Conservation (phyloP, 306 rosid species). For the Castanea sativa region DNA sequence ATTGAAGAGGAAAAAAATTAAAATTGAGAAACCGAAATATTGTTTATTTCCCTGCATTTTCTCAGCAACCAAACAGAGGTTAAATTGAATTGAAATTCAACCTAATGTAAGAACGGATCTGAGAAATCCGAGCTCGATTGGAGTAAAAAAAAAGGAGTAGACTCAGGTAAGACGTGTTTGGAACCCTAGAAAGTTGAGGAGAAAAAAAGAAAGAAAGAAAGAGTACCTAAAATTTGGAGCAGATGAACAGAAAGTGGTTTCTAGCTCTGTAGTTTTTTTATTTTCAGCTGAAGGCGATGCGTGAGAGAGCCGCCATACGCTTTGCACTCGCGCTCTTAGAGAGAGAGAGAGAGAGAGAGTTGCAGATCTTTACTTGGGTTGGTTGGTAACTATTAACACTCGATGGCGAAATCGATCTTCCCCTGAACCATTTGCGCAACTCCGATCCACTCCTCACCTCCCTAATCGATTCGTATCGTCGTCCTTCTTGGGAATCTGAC, state of each 20-base stretch:
- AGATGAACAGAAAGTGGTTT: slow-evolving; percentile 17
- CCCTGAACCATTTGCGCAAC: slow-evolving; percentile 56
- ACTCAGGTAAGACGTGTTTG: slow-evolving; percentile 1
- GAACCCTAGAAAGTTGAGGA: slow-evolving; percentile 33
- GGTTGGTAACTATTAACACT: slow-evolving; percentile 28
- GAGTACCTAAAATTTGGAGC: slow-evolving; percentile 40
- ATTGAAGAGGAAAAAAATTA: neutral
- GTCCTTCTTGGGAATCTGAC: slow-evolving; percentile 36
- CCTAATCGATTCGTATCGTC: slow-evolving; percentile 43
- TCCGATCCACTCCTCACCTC: slow-evolving; percentile 44
- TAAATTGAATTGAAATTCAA: slow-evolving; percentile 1
- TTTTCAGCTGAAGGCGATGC: slow-evolving; percentile 32
- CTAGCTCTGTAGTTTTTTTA: slow-evolving; percentile 32
- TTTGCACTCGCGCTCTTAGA: neutral
- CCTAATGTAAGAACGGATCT: slow-evolving; percentile 42
- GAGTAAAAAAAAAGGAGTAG: slow-evolving; percentile 12
- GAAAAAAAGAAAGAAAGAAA: slow-evolving; percentile 18
- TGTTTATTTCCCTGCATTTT: slow-evolving; percentile 16
- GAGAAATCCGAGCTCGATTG: slow-evolving; percentile 8
- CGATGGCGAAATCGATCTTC: slow-evolving; percentile 39
- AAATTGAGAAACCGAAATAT: neutral
- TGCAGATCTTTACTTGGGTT: slow-evolving; percentile 35
- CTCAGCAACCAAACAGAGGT: slow-evolving; percentile 15
- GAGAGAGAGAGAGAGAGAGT: slow-evolving; percentile 23
- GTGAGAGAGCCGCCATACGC: slow-evolving; percentile 31